Percentiles rank a stretch among this genome's conserved stretches.
Evolutionary conservation across 2,329 filamentous ascomycete genomes (phyloP).

Genomic region (Neonectria faginata): DNA sequence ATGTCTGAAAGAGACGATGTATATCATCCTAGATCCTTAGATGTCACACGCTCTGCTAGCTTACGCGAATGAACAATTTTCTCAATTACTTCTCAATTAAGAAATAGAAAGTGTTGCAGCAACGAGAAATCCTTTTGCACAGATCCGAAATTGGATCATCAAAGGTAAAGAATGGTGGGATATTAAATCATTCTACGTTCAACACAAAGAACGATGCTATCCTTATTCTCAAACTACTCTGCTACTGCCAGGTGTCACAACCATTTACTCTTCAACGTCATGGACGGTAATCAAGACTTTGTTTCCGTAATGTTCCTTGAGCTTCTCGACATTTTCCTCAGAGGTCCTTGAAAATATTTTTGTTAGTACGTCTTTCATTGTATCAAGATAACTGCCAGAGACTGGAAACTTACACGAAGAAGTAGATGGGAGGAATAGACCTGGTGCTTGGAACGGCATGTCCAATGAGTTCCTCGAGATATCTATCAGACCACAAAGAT

Average conservation of each 20-base stretch:
- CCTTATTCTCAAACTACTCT: neutral
- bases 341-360: neutral
- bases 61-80: too few relatives aligned
- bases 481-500: neutral
- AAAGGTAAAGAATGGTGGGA: too few relatives aligned
- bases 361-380: too few relatives aligned
- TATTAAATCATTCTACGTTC: neutral
- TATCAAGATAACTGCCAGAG: neutral
- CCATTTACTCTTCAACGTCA: neutral
- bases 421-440: neutral
- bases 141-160: too few relatives aligned
- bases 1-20: too few relatives aligned
- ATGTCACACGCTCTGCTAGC: too few relatives aligned
- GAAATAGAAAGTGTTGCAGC: too few relatives aligned
- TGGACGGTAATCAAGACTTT: neutral
- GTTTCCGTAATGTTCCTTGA: neutral
- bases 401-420: neutral
- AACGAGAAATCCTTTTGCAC: too few relatives aligned
- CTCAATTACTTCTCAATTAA: too few relatives aligned
- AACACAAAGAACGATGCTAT: neutral
- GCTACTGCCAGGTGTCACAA: neutral
- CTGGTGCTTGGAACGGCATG: conserved; percentile 1
- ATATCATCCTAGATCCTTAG: too few relatives aligned
- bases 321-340: conserved; percentile 1
- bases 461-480: neutral